Evolutionary conservation across 345 rosid genomes (phyloP).

Genomic region (Bruguiera sexangula): DNA sequence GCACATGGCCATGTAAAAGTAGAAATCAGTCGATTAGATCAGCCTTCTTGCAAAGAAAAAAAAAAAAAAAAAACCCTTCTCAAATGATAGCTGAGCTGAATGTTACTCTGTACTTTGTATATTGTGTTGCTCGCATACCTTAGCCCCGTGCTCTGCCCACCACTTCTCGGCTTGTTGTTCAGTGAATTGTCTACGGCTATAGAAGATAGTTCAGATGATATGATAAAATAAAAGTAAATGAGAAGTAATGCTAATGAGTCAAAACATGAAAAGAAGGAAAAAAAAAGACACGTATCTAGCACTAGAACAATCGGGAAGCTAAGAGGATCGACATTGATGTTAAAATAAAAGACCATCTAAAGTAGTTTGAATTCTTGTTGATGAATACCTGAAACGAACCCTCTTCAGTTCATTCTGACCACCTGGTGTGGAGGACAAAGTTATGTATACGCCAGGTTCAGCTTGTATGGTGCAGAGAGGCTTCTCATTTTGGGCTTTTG

Average conservation of each 20-base stretch:
- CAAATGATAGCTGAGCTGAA: neutral
- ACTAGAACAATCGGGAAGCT: neutral
- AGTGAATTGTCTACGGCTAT: conserved; percentile 67
- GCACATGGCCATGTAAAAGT: neutral
- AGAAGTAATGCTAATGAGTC: too few species aligned
- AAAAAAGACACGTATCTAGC: too few species aligned
- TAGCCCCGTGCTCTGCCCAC: conserved; percentile 79
- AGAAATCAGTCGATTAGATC: conserved; percentile 4
- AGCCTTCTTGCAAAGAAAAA: neutral
- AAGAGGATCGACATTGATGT: neutral
- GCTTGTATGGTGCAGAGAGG: conserved; percentile 59
- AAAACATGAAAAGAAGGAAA: too few species aligned
- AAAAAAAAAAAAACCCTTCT: neutral
- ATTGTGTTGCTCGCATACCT: conserved; percentile 58
- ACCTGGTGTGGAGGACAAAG: conserved; percentile 52
- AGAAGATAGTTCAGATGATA: neutral
- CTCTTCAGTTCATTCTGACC: conserved; percentile 77
- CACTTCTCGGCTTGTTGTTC: conserved; percentile 85
- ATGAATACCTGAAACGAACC: conserved; percentile 73
- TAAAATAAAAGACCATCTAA: neutral
- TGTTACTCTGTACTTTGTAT: conserved; percentile 22
- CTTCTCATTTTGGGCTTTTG: conserved; percentile 47
- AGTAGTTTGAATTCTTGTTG: neutral
- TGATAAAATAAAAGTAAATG: too few species aligned
- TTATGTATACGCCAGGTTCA: conserved; percentile 79